Evolutionary conservation across 441 rosid genomes (phyloP).

Genomic region (Eruca vesicaria): DNA sequence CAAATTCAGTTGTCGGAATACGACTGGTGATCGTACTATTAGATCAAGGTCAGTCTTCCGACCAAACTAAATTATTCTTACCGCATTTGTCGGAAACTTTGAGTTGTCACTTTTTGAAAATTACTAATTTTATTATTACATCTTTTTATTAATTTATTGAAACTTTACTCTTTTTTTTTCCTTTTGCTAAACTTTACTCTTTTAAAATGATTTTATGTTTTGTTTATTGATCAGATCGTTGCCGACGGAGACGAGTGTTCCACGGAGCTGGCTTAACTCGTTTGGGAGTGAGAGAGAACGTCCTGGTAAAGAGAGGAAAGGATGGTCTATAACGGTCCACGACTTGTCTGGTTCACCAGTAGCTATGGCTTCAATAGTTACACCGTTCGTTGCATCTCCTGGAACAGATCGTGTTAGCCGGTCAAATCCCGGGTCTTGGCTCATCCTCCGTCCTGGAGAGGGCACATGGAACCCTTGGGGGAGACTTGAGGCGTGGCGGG

Average conservation of each 20-base stretch:
- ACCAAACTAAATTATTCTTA: neutral
- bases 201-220: neutral
- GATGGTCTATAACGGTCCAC: constrained; percentile 90
- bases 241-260: constrained; percentile 47
- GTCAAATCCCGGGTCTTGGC: constrained; percentile 90
- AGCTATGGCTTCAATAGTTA: constrained; percentile 83
- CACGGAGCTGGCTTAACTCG: constrained; percentile 69
- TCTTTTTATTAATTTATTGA: neutral
- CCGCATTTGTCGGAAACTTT: constrained; percentile 4
- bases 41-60: constrained; percentile 57
- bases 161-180: constrained; percentile 1
- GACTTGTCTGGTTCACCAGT: constrained; percentile 89
- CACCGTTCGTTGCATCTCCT: constrained; percentile 89
- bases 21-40: constrained; percentile 55
- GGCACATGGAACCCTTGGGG: constrained; percentile 97
- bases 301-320: constrained; percentile 74
- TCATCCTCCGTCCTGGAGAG: constrained; percentile 79
- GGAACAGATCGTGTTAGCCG: constrained; percentile 89
- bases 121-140: constrained; percentile 14
- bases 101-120: neutral
- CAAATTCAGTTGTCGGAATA: constrained; percentile 72
- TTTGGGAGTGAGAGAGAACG: constrained; percentile 83
- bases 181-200: no score
- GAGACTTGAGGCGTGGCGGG: constrained; percentile 91
- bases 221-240: constrained; percentile 50